Percentiles rank a stretch among this genome's conserved stretches.
Evolutionary conservation across 768 basidiomycete genomes (phyloP).

Genomic region (Mycena capillaripes): DNA sequence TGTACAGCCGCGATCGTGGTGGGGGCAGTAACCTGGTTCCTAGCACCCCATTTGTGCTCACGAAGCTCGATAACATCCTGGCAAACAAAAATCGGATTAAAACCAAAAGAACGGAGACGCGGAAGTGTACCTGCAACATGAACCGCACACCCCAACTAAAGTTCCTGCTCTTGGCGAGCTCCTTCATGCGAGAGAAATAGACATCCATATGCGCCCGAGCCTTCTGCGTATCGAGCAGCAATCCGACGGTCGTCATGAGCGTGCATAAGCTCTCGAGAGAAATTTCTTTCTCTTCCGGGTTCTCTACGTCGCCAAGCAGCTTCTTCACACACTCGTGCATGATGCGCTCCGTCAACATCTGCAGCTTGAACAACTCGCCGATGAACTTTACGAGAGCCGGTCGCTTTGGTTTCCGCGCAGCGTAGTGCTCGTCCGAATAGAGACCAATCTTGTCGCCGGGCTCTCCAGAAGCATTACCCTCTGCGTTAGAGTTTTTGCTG

Average conservation of each 20-base stretch:
- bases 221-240: conserved; percentile 83
- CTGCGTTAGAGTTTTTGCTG: conserved; percentile 62
- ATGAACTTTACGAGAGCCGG: conserved; percentile 98
- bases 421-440: conserved; percentile 96
- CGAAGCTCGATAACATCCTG: conserved; percentile 95
- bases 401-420: conserved; percentile 96
- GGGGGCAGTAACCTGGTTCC: conserved; percentile 82
- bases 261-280: conserved; percentile 96
- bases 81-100: conserved; percentile 20
- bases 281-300: conserved; percentile 98
- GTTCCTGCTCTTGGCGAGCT: conserved; percentile 79
- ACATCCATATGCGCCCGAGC: conserved; percentile 90
- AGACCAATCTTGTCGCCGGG: conserved; percentile 79
- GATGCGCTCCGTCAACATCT: conserved; percentile 97
- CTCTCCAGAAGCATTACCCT: conserved; percentile 43
- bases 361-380: conserved; percentile 98
- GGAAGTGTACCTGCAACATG: conserved; percentile 87
- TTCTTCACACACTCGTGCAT: conserved; percentile 99
- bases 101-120: not conserved
- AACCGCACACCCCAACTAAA: conserved; percentile 92
- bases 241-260: conserved; percentile 90
- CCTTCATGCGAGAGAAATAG: conserved; percentile 93
- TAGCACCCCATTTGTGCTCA: conserved; percentile 82
- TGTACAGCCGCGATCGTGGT: conserved; percentile 92
- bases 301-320: conserved; percentile 91